Evolutionary conservation across 225 moss, liverwort and hornwort genomes (phyloP).

Genomic region (Polytrichum formosum): DNA sequence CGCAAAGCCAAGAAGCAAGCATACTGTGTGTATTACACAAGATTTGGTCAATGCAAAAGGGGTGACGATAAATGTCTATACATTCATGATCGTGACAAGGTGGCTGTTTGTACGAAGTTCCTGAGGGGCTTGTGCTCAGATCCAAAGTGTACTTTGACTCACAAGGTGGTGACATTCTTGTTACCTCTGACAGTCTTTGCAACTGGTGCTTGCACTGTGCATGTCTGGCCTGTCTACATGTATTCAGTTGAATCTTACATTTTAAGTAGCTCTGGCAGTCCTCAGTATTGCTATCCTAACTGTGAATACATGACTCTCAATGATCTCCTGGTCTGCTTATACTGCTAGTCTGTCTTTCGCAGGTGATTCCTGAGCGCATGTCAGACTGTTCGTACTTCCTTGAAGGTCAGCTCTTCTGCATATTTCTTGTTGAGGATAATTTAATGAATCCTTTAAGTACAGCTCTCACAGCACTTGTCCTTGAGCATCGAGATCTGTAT

Average conservation of each 20-base stretch:
- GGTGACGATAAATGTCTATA: conserved; percentile 90
- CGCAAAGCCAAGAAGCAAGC: conserved; percentile 81
- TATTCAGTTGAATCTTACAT: not conserved
- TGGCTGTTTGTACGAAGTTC: conserved; percentile 94
- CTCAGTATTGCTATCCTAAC: not conserved
- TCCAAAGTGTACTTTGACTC: conserved; percentile 76
- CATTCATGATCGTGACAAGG: conserved; percentile 92
- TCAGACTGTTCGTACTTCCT: conserved; percentile 94
- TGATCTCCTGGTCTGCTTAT: conserved; percentile 12
- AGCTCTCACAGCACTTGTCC: not conserved
- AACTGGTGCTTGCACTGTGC: not conserved
- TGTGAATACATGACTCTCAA: not conserved
- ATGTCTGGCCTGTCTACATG: no score
- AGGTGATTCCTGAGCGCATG: conserved; percentile 98
- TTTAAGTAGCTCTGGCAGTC: not conserved
- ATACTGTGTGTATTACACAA: conserved; percentile 86
- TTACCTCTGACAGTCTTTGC: not conserved
- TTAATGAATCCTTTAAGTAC: not conserved
- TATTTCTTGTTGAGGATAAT: not conserved
- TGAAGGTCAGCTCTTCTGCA: conserved; percentile 54
- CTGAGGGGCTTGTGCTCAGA: conserved; percentile 82
- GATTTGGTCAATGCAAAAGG: conserved; percentile 93
- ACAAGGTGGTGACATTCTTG: conserved; percentile 54
- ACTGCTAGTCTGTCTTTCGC: conserved; percentile 23
- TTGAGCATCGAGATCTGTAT: not conserved